Evolutionary conservation across 2,329 filamentous ascomycete species (phyloP).

Genomic region (Myotisia sp.): DNA sequence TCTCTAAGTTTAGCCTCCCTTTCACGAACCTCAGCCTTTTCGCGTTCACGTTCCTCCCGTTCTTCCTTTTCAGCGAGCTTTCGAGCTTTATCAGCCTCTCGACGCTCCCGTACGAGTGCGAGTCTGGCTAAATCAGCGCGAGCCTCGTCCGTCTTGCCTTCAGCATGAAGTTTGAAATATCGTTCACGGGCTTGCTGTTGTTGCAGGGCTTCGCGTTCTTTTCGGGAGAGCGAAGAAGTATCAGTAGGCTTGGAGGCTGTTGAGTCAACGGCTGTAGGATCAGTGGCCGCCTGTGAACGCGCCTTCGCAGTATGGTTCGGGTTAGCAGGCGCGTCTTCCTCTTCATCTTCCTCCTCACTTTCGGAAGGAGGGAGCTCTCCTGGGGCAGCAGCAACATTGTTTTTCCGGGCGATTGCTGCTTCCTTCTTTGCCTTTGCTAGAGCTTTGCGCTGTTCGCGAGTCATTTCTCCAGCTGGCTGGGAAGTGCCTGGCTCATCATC

Average conservation of each 20-base stretch:
- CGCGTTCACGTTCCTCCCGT: slow-evolving; percentile 27
- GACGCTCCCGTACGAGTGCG: slow-evolving; percentile 66
- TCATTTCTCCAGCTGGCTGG: slow-evolving; percentile 43
- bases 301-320: slow-evolving; percentile 66
- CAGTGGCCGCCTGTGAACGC: slow-evolving; percentile 54
- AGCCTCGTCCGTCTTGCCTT: slow-evolving; percentile 93
- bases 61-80: slow-evolving; percentile 60
- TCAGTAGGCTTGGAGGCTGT: slow-evolving; percentile 40
- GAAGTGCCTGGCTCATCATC: slow-evolving; percentile 35
- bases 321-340: slow-evolving; percentile 52
- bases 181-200: slow-evolving; percentile 77
- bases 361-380: slow-evolving; percentile 73
- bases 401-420: slow-evolving; percentile 66
- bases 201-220: slow-evolving; percentile 66
- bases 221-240: slow-evolving; percentile 45
- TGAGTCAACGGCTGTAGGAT: slow-evolving; percentile 35
- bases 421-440: slow-evolving; percentile 83
- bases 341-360: slow-evolving; percentile 34
- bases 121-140: slow-evolving; percentile 76
- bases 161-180: slow-evolving; percentile 81
- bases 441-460: slow-evolving; percentile 75
- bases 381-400: slow-evolving; percentile 56
- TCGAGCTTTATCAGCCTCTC: slow-evolving; percentile 66
- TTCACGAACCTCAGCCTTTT: slow-evolving; percentile 23
- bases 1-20: slow-evolving; percentile 28